Conservation (phyloP, 768 basidiomycete genomes). For the Macrolepiota fuliginosa region DNA sequence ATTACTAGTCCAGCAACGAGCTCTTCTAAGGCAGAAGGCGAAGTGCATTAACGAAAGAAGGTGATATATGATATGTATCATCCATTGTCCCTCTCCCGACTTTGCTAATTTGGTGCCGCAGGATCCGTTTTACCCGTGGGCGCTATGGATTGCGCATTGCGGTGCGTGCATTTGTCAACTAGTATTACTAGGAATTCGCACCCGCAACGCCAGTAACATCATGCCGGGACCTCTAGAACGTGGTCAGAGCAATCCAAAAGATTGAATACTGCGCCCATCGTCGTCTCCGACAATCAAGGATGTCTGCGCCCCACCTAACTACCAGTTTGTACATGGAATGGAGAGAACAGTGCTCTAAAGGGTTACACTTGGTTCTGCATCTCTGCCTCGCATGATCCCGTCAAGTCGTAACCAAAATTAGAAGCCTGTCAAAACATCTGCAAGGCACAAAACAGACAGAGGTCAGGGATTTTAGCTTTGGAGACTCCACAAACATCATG, state of each 20-base stretch:
- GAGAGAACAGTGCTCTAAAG: neutral
- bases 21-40: neutral
- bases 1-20: no score
- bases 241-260: neutral
- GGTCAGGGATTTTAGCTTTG: neutral
- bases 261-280: neutral
- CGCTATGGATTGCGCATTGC: neutral
- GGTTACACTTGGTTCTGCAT: neutral
- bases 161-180: no score
- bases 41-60: neutral
- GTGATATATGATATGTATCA: neutral
- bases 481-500: neutral
- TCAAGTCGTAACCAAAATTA: neutral
- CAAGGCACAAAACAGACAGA: neutral
- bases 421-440: neutral
- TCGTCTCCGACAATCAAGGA: slow-evolving; percentile 7
- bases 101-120: slow-evolving; percentile 3
- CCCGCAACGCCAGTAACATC: neutral
- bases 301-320: neutral
- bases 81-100: neutral
- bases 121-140: neutral
- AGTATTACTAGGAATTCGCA: neutral
- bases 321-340: slow-evolving; percentile 1
- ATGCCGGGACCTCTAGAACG: neutral
- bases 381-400: no score